Evolutionary conservation across 1,139 yeast species (phyloP).

Genomic region (Nadsonia commutata): DNA sequence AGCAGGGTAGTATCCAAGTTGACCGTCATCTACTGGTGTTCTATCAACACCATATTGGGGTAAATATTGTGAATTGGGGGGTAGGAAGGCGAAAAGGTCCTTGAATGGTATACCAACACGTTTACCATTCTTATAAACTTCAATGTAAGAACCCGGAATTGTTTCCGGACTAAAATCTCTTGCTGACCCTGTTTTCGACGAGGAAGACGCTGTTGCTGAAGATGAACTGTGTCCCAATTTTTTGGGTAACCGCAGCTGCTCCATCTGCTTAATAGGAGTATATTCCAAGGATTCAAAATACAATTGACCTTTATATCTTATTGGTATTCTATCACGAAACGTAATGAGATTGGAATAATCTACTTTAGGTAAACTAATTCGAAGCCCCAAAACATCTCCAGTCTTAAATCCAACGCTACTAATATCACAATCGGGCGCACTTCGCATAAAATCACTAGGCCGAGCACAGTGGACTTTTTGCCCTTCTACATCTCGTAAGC

Average conservation of each 20-base stretch:
- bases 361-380: conserved; percentile 49
- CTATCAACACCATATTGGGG: conserved; percentile 10
- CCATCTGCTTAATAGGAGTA: conserved; percentile 61
- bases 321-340: conserved; percentile 75
- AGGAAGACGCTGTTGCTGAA: conserved; percentile 17
- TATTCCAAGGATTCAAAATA: conserved; percentile 84
- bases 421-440: neutral
- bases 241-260: conserved; percentile 55
- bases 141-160: conserved; percentile 44
- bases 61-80: conserved; percentile 41
- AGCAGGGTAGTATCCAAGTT: conserved; percentile 84
- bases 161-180: conserved; percentile 12
- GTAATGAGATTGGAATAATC: conserved; percentile 6
- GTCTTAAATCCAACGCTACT: conserved; percentile 32
- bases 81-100: conserved; percentile 61
- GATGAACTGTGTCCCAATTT: conserved; percentile 18
- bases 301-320: conserved; percentile 60
- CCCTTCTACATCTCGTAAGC: conserved; percentile 71
- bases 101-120: conserved; percentile 51
- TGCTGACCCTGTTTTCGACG: conserved; percentile 16
- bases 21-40: conserved; percentile 48
- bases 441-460: conserved; percentile 39
- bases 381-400: conserved; percentile 76
- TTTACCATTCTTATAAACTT: conserved; percentile 65
- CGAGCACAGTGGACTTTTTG: conserved; percentile 64